Base-by-base conservation (phyloP, 495 filamentous ascomycete species). In the Cryomyces minteri region DNA sequence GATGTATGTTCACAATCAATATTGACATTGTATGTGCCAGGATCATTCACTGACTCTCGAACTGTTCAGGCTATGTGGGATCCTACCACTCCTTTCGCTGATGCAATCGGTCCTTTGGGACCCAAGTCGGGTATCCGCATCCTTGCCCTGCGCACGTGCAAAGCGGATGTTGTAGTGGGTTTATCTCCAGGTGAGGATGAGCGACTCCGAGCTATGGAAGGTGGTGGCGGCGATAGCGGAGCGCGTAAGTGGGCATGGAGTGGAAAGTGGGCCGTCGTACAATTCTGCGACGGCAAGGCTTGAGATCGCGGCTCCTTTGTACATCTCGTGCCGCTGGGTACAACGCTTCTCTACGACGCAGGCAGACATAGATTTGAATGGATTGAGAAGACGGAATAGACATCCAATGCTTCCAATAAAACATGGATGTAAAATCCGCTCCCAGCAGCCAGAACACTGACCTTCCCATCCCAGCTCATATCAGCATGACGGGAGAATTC, bases 251-350 rank as follows among this genome's bases (percentile, higher is more conserved):
- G 47, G 47, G 11, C 31, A 33, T 3, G 47, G 47, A 84, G 73
- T 58, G 90, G 90, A 6, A 96, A 95, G 63, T 96, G 84, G 84
- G 90, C 88, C 2, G 84, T 96, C 31, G 79, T 90, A 8, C 87
- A 85, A 18, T 93, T 94, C 54, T 90, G 64, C 53, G 76, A 84
- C 56, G 80, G 80, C 34, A 38, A 38, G 3, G 18, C 18, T 25
- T 25, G 18, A 25, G 18, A 25, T 2, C 18, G 18, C 18, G 18
- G 18, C 18, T 25, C 18, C 18, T 25, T 25, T 25, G 18, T 25
- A 25, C 18, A 25, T 25, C 18, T 25, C 18, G 2, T 25, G 1
- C 18, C 18, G 18, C 18, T 25, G 18, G 18, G 18, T 25, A 25
- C 18, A 25, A 25, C 18, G 18, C 18, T 25, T 25, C 18, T 25